Evolutionary conservation across 129 eudicot genomes (phyloP), one percentile per base, ranked within the genome.

Genomic region (Calendula officinalis): DNA sequence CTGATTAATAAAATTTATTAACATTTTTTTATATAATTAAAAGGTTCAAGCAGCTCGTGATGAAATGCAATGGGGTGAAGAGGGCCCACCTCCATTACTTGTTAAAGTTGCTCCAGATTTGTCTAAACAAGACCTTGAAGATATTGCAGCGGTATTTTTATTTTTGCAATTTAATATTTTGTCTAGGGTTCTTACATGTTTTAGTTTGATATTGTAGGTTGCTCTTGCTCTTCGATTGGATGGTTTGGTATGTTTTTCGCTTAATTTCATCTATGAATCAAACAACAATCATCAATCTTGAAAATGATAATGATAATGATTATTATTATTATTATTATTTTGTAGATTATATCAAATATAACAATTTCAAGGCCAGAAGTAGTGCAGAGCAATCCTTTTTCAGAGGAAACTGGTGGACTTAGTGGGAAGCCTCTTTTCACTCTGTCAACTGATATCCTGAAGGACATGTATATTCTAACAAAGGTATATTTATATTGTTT

Each of bases 11-110:
- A 22, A n/a, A 22, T 72, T 4, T 32, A 42, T 35, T 22, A 41
- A 43, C 13, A 11, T 43, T 63, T 44, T 57, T 11, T 36, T 65
- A 52, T 56, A 39, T 71, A 11, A 8, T 55, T 73, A 5, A 75
- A 92, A 22, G 99, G 92, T 92, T 75, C 96, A 92, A 86, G 96
- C 96, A 36, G 99, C 99, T 50, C 95, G 99, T 52, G 96, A 92
- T 82, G 99, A 92, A 81, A 92, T 92, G 99, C 99, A 92, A 65
- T 92, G 99, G 99, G 99, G 84, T 48, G 99, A 92, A 72, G 99
- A 92, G 75, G 99, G 99, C 7, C 99, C 99, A 6, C 99, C 99
- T 66, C 99, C 99, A 7, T 79, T 92, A 59, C 86, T 92, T 35
- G 99, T 88, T 15, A 92, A 92, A 85, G 88, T 92, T 77, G 99